Percentiles rank a stretch among this genome's conserved stretches.
phyloP scores from a whole-genome alignment of 176 grass and related monocot genomes.

The Coix lacrymajobi region DNA sequence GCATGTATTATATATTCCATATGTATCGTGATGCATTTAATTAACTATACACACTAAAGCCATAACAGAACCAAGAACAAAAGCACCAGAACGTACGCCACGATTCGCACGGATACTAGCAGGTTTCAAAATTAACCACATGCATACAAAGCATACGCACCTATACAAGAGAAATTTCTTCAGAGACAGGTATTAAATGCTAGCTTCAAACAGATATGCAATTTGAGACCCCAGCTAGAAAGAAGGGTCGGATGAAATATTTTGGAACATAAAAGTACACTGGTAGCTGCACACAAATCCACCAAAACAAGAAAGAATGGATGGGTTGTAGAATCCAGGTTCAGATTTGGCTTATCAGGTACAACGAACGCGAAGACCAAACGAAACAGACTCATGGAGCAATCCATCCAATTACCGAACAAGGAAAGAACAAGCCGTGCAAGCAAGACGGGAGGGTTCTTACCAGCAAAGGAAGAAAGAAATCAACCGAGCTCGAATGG shows the following conservation, averaged over 20 bases:
- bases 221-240: neutral
- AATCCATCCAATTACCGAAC: neutral
- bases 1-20: neutral
- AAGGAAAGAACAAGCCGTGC: neutral
- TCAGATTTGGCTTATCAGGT: neutral
- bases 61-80: no score
- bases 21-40: neutral
- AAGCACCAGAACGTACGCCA: no score
- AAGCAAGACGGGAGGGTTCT: neutral
- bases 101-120: no score
- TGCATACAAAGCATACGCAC: neutral
- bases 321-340: neutral
- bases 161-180: neutral
- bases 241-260: neutral
- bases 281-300: neutral
- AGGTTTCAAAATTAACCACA: neutral
- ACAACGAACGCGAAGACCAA: neutral
- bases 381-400: neutral
- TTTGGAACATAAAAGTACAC: neutral
- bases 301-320: neutral
- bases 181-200: neutral
- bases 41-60: no score
- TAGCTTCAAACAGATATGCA: neutral
- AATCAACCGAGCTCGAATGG: neutral
- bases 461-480: constrained; percentile 7